Evolutionary conservation across 179 eudicot species (phyloP).

Genomic region (Amaranthus tricolor): DNA sequence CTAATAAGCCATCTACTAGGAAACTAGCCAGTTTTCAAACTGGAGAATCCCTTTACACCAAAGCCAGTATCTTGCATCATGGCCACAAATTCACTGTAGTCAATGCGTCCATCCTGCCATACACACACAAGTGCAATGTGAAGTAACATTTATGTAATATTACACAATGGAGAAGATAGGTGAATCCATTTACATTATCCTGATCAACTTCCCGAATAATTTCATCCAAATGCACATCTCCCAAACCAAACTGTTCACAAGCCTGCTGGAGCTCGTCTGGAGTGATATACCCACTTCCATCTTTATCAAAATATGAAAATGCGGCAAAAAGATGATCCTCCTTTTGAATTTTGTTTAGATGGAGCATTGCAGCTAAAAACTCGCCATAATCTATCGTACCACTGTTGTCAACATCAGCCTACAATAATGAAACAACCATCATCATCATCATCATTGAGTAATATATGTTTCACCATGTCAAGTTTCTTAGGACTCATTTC

Average conservation of each 20-base stretch:
- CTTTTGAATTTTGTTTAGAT: constrained; percentile 42
- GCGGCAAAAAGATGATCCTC: constrained; percentile 49
- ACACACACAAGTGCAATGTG: constrained; percentile 1
- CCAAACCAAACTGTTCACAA: constrained; percentile 41
- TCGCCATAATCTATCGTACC: constrained; percentile 49
- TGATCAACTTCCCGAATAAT: constrained; percentile 44
- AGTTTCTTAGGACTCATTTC: neutral
- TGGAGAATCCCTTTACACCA: constrained; percentile 21
- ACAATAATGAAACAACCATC: constrained; percentile 13
- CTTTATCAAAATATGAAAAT: constrained; percentile 45
- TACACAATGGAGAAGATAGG: neutral
- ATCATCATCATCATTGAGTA: neutral
- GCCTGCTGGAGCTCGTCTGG: constrained; percentile 47
- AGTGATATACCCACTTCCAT: constrained; percentile 49
- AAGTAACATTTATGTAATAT: neutral
- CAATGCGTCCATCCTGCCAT: constrained; percentile 48
- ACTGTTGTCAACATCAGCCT: constrained; percentile 51
- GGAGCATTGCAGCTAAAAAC: constrained; percentile 50
- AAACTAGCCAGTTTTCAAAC: constrained; percentile 16
- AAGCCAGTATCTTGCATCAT: constrained; percentile 46
- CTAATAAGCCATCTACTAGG: neutral
- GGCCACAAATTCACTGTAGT: constrained; percentile 46
- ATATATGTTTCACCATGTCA: neutral
- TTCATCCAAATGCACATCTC: constrained; percentile 37
- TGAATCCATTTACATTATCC: constrained; percentile 33